Percentiles rank a stretch among this genome's conserved stretches.
phyloP scores from a whole-genome alignment of 2,329 filamentous ascomycete species.

The Thelonectria olida region DNA sequence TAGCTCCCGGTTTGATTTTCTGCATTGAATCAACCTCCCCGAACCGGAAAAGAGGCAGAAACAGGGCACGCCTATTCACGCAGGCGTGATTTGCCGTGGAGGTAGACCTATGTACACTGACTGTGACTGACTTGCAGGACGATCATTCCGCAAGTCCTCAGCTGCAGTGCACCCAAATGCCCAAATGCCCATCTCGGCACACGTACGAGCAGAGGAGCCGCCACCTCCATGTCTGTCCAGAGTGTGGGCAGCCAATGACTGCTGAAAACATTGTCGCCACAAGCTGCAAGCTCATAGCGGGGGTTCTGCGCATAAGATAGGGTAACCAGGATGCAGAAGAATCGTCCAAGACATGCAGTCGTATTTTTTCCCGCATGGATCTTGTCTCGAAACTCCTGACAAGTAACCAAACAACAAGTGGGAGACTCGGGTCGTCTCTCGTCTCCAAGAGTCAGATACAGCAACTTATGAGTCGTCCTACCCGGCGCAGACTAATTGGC shows the following conservation, averaged over 20 bases:
- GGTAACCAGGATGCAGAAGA: constrained; percentile 9
- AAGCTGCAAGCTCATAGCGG: constrained; percentile 5
- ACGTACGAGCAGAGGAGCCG: neutral
- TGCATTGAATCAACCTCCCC: neutral
- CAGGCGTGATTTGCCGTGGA: neutral
- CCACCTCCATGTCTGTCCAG: constrained; percentile 4
- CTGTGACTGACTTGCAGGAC: neutral
- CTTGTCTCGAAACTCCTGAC: neutral
- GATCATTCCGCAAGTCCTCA: constrained; percentile 13
- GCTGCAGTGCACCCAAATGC: neutral
- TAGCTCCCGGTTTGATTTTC: constrained; percentile 9
- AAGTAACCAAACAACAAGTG: constrained; percentile 2
- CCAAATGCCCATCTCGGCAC: neutral
- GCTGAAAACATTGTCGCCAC: constrained; percentile 6
- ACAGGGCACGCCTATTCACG: neutral
- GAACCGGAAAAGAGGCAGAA: constrained; percentile 1
- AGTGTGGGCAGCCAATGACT: constrained; percentile 20
- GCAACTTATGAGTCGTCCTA: neutral
- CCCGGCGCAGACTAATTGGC: neutral
- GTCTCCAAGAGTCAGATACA: neutral
- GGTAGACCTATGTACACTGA: constrained; percentile 1
- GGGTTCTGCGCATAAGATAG: constrained; percentile 11
- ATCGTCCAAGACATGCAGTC: constrained; percentile 19
- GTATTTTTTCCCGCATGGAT: neutral
- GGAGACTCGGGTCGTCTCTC: constrained; percentile 8